Base-by-base conservation (phyloP, 2,329 filamentous ascomycete genomes). In the Biscogniauxia sp. region DNA sequence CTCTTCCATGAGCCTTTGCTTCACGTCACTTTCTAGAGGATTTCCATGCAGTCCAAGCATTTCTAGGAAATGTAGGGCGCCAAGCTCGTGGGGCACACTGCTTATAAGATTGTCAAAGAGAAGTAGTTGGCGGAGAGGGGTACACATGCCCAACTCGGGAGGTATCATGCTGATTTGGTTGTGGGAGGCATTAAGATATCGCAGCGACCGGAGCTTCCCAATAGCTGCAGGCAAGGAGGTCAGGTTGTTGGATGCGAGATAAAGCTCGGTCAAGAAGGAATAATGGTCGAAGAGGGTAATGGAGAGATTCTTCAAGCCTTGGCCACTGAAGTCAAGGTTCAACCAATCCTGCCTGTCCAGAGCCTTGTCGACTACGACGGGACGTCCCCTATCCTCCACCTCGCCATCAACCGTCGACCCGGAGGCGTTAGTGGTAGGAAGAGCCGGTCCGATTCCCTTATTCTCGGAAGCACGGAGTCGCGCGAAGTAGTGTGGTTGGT, bases 81-180 rank as follows among this genome's bases (percentile, higher is more conserved):
- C 95, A 61, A 99, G 80, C 75, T 98, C 93, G 70, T 84, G 89
- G 0, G 95, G 95, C 25, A 99, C 81, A 20, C 86, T 88, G 63
- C 86, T 86, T 58, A 99, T 89, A 64, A 91, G 84, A 75, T 99
- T 99, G 78, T 97, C 93, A 74, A 97, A 97, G 2, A 97, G 81
- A 26, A 93, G 80, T 5, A 99, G 82, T 66, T 91, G 88, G 77
- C 92, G 93, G 58, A 99, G 81, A 68, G 93, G 95, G 26, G 93
- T 95, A 70, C 97, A 92, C 94, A 98, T 99, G 72, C 95, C 95
- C 62, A 99, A 87, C 79, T 99, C 94, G 20, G 91, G 85, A 1
- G 95, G 95, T 3, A 99, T 80, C 65, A 90, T 87, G 8, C 84
- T 84, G 62, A 99, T 82, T 63, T 94, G 86, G 75, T 99, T 99